These are phyloP conservation scores for Sporisorium reilianum DNA, from an alignment of 1,284 basidiomycete species.

Conservation along the genomic window DNA sequence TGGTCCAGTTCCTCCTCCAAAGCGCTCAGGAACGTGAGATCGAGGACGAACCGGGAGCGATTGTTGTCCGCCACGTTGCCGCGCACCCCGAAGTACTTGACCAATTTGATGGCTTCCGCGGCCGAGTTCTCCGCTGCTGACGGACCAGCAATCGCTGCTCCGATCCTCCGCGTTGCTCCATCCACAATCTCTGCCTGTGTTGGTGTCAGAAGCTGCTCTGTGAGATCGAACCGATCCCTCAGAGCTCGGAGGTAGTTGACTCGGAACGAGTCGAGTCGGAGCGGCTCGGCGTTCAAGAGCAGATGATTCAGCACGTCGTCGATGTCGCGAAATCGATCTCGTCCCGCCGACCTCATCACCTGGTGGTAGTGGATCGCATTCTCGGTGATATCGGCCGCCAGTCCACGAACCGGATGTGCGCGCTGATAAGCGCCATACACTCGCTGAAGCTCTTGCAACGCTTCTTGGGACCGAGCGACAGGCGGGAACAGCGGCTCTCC, in stretches of 20 bases:
- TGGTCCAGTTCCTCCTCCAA: conserved; percentile 21
- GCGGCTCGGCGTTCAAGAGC: background rate
- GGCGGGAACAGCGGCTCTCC: background rate
- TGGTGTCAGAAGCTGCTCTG: conserved; percentile 5
- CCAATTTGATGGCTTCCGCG: background rate
- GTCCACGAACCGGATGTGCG: conserved; percentile 10
- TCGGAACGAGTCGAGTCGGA: conserved; percentile 10
- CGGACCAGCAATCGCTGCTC: background rate
- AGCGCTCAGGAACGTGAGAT: conserved; percentile 2
- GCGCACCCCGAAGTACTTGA: background rate
- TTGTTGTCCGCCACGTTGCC: background rate
- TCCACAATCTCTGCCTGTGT: background rate
- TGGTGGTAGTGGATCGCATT: background rate
- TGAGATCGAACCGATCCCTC: conserved; percentile 1
- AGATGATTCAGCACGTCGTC: background rate
- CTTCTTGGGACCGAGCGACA: background rate
- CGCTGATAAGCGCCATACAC: conserved; percentile 8
- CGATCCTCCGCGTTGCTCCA: background rate
- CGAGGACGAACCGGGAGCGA: background rate
- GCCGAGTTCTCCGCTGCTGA: background rate
- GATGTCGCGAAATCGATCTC: conserved; percentile 15
- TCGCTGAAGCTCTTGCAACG: background rate
- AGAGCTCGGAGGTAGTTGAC: conserved; percentile 12
- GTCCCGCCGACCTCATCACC: background rate
- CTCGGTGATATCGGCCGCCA: background rate